Evolutionary conservation across 2,329 filamentous ascomycete species (phyloP), one percentile per base, ranked within the genome.

Genomic region (Zymoseptoria crescenta): DNA sequence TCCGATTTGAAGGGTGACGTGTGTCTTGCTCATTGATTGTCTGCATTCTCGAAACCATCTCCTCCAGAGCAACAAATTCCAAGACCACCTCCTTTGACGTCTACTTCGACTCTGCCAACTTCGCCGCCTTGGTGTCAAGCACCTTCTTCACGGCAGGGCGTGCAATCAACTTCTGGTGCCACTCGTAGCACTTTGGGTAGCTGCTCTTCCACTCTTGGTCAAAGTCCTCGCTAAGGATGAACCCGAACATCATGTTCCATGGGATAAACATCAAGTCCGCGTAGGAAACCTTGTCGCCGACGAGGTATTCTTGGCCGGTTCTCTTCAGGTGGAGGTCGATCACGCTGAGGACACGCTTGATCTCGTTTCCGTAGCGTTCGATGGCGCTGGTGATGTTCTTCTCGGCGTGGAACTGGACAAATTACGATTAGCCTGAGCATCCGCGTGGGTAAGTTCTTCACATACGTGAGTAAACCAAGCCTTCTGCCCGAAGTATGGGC

Each of bases 291-390:
- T 75, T 78, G 35, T 73, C 71, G 10, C 76, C 77, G 0, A 78
- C 74, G n/a, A 80, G 67, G 60, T 72, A 79, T 48, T 73, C 63
- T 20, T 69, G 69, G 3, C 66, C 67, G 2, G 61, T 61, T 59
- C 68, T 70, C 54, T 69, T 64, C 9, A 79, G 65, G 27, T 70
- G 69, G 2, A 64, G 61, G 41, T 81, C 74, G 10, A 81, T 67
- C 4, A 81, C 78, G 8, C 72, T 72, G 4, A 73, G 67, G 13
- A 81, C 72, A 51, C 79, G 77, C 28, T 72, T 69, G 56, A 77
- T 68, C 62, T 81, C 78, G 27, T 73, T 73, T 19, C 65, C 56
- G 65, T 80, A 81, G 19, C 79, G 74, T 4, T 78, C 73, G 21
- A 75, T 67, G 4, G 76, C 78, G 16, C 72, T 74, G 0, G 67